Percentiles rank a stretch among this genome's conserved stretches.
These are phyloP conservation scores for Cruciata laevipes DNA, from an alignment of 257 asterid species.

Conservation along the genomic window DNA sequence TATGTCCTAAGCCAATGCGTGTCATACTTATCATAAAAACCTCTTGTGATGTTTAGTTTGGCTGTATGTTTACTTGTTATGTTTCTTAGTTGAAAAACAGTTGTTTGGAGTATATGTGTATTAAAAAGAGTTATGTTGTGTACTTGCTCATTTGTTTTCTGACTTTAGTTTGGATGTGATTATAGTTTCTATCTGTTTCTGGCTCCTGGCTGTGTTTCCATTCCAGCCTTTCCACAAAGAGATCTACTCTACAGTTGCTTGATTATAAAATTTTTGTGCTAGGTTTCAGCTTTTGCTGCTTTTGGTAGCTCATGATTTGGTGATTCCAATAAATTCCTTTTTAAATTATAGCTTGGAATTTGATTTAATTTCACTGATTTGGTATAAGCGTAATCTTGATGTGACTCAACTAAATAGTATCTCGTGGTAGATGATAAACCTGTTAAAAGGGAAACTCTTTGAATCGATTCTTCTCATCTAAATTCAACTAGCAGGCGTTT, in stretches of 20 bases:
- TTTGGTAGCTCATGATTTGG: not conserved
- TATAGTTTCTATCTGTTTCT: not conserved
- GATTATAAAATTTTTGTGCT: not conserved
- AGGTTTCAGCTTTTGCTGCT: not conserved
- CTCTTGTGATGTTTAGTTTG: not conserved
- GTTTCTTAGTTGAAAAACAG: not conserved
- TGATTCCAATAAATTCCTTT: too few relatives aligned
- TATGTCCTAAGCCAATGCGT: not conserved
- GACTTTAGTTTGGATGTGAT: not conserved
- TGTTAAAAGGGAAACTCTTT: not conserved
- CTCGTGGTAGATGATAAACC: not conserved
- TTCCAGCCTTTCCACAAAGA: not conserved
- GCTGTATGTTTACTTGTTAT: not conserved
- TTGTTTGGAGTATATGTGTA: too few relatives aligned
- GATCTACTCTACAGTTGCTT: not conserved
- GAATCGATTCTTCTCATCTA: not conserved
- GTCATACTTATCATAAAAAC: not conserved
- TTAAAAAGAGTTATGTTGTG: too few relatives aligned
- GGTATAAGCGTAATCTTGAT: not conserved
- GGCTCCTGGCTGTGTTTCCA: not conserved
- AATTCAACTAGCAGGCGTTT: not conserved
- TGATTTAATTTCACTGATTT: not conserved
- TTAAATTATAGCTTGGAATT: not conserved
- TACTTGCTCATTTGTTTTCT: too few relatives aligned
- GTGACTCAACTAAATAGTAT: not conserved